Evolutionary conservation across 805 yeast species (phyloP).

Genomic region (Sugiyamaella qingdaonensis): DNA sequence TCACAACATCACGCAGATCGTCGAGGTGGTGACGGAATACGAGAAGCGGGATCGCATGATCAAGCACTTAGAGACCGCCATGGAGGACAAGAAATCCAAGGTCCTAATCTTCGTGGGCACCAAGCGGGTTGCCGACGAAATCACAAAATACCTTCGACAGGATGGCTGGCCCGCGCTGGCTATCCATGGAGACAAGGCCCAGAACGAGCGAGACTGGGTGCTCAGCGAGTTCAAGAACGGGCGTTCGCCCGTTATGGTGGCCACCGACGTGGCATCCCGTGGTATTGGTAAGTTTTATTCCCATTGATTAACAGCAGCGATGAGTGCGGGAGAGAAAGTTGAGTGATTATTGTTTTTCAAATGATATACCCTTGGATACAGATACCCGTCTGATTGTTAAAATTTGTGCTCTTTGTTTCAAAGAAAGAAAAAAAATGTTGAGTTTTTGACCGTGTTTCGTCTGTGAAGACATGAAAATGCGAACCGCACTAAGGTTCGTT

Average conservation of each 20-base stretch:
- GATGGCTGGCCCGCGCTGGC: constrained; percentile 99
- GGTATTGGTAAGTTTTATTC: constrained; percentile 87
- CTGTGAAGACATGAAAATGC: background rate
- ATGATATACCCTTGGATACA: constrained; percentile 5
- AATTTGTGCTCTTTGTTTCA: background rate
- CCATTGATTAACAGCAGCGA: constrained; percentile 3
- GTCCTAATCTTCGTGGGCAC: constrained; percentile 91
- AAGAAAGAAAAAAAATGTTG: constrained; percentile 1
- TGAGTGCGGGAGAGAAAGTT: background rate
- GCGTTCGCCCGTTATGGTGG: constrained; percentile 94
- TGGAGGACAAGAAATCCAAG: constrained; percentile 64
- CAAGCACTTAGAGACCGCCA: constrained; percentile 78
- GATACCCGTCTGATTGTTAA: constrained; percentile 7
- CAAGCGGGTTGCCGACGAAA: constrained; percentile 95
- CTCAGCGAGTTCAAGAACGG: constrained; percentile 88
- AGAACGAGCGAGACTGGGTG: constrained; percentile 99
- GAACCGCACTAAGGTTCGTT: background rate
- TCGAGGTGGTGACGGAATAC: constrained; percentile 85
- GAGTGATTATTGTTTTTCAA: constrained; percentile 8
- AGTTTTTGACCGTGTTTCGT: background rate
- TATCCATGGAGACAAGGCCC: constrained; percentile 97
- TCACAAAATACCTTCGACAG: constrained; percentile 83
- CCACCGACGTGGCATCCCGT: constrained; percentile 99
- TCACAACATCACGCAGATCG: constrained; percentile 89
- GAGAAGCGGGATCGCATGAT: constrained; percentile 91